Evolutionary conservation across 108 stramenopile species (phyloP), one percentile per base, ranked within the genome.

Genomic region (Nitzschia sp.): DNA sequence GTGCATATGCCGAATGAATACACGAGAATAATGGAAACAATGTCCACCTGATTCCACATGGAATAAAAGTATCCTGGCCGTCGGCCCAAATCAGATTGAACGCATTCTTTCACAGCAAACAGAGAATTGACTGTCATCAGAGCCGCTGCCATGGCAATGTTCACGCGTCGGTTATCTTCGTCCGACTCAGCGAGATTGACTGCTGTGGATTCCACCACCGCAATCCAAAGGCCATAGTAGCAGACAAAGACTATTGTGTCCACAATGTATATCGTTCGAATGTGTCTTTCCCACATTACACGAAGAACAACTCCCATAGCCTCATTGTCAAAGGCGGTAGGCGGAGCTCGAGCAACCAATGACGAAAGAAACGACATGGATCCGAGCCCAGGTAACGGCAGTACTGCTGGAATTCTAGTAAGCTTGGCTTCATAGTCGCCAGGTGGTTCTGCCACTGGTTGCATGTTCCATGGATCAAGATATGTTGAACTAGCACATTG

Each of bases 261-360:
- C 7, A 78, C 8, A 6, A 59, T 39, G 38, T 72, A 78, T 44
- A 58, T 67, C 26, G 25, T 51, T 34, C 43, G n/a, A 22, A 78
- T 78, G 46, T 71, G 60, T 15, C 65, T 29, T 15, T 60, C 24
- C 77, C 77, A 78, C 56, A 78, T 38, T 2, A 78, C 72, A 6
- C 38, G 34, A 38, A 78, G 37, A 44, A 78, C 77, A n/a, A 78
- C 11, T 17, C 71, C 77, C 70, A 78, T 78, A 34, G 77, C 77
- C 20, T 57, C 71, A 53, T 78, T 78, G 25, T 78, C 77, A 48
- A 78, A 78, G 1, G 51, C 77, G 12, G 53, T 60, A 1, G 70
- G 52, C 9, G 70, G 60, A 22, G 58, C 59, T 41, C 66, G 68
- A 6, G 39, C 25, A 50, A 69, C 26, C 8, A 78, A 57, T 10